Evolutionary conservation across 164 flowering plant species (phyloP), one percentile per base, ranked within the genome.

Genomic region (Macadamia tetraphylla): DNA sequence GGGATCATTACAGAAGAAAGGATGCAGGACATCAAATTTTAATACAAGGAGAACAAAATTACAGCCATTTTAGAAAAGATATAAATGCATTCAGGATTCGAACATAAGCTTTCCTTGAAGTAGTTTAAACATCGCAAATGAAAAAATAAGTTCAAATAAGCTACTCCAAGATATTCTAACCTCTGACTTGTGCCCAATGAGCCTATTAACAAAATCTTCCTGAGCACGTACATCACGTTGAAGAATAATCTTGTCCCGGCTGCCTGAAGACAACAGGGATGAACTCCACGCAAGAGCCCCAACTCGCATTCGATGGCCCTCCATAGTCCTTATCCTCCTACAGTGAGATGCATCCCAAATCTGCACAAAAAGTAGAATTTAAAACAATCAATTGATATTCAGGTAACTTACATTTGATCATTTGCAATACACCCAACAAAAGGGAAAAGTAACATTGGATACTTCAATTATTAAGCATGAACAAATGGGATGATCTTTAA

Each of bases 201-300:
- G 85, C 76, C 90, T 92, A 77, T 91, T 87, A 53, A 87, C 86
- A 80, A 80, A 87, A 77, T 91, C 94, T 43, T 87, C 94, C 64
- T 76, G 88, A 76, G 95, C 77, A 65, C 96, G 90, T 67, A 90
- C 83, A 81, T 95, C 99, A 63, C 95, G 88, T 56, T 89, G 98
- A 79, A 90, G 89, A 78, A 92, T 90, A 70, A 80, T 87, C 79
- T 91, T 92, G 76, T 95, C 98, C 51, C 94, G 80, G 75, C 99
- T 86, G 76, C 98, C 96, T 29, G 99, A 89, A 63, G 99, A 87
- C 77, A 95, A 67, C 58, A 87, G 11, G 7, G 94, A 79, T 67
- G 98, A 82, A 77, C 92, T 92, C 99, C 98, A 95, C 57, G 98
- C 91, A 64, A 95, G 82, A 46, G 99, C 92, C 58, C 98, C 99